phyloP scores from a whole-genome alignment of 306 rosid species.

The Purshia tridentata region DNA sequence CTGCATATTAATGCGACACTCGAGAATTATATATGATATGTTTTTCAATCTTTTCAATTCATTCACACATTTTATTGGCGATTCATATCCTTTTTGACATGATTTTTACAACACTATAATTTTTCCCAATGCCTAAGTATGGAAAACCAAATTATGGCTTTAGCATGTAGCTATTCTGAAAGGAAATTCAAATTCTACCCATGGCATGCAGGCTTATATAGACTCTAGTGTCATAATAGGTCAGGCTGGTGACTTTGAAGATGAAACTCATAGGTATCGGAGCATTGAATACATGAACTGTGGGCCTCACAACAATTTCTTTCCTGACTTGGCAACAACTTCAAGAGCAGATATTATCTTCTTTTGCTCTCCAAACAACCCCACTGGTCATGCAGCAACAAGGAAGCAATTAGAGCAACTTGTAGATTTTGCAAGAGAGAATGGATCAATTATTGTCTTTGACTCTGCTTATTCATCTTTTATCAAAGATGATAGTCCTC shows the following conservation, averaged over 20 bases:
- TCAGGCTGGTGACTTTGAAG: slow-evolving; percentile 50
- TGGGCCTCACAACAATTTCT: slow-evolving; percentile 51
- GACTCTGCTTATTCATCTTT: slow-evolving; percentile 71
- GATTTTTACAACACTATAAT: too few species aligned
- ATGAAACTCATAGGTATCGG: slow-evolving; percentile 38
- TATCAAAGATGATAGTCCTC: slow-evolving; percentile 59
- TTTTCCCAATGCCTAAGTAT: not conserved
- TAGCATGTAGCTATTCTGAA: not conserved
- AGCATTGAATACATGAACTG: slow-evolving; percentile 70
- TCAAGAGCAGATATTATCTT: slow-evolving; percentile 58
- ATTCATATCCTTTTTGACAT: not conserved
- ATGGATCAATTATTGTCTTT: slow-evolving; percentile 67
- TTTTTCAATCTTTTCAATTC: too few species aligned
- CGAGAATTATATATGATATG: too few species aligned
- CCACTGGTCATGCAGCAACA: slow-evolving; percentile 78
- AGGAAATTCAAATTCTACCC: not conserved
- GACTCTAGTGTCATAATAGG: slow-evolving; percentile 80
- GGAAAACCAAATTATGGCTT: not conserved
- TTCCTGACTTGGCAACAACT: slow-evolving; percentile 50
- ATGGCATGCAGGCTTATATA: slow-evolving; percentile 53
- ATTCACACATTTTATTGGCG: too few species aligned
- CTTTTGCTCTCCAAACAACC: slow-evolving; percentile 88
- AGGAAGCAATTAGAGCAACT: slow-evolving; percentile 54
- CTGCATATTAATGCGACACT: too few species aligned
- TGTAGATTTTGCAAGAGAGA: slow-evolving; percentile 59